phyloP scores from a whole-genome alignment of 805 yeast genomes.

The Saccharomycopsis schoenii region DNA sequence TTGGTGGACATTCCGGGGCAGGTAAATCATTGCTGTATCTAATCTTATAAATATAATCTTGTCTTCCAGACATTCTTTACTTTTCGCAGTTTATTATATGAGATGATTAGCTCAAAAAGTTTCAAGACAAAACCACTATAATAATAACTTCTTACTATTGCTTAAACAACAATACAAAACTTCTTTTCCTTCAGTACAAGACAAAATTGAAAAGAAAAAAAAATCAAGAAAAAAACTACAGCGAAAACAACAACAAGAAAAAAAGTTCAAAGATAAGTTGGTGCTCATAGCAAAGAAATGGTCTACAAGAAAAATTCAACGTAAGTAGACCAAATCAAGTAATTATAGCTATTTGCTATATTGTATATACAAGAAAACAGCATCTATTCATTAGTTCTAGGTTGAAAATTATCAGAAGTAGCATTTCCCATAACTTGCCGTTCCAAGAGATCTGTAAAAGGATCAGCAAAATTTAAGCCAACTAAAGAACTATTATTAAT shows the following conservation, averaged over 20 bases:
- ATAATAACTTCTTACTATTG: too few species aligned
- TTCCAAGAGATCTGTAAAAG: slow-evolving; percentile 75
- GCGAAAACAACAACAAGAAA: background rate
- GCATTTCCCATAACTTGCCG: slow-evolving; percentile 31
- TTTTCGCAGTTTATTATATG: background rate
- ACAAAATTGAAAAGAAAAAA: background rate
- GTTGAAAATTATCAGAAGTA: background rate
- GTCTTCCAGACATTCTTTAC: slow-evolving; percentile 31
- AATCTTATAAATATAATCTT: slow-evolving; percentile 71
- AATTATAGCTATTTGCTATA: background rate
- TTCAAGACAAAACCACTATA: too few species aligned
- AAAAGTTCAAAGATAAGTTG: background rate
- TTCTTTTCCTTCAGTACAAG: background rate
- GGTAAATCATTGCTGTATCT: slow-evolving; percentile 84
- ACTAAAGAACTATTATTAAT: slow-evolving; percentile 18
- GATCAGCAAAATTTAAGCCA: slow-evolving; percentile 56
- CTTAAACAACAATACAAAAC: too few species aligned
- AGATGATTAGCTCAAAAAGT: too few species aligned
- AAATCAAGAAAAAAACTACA: background rate
- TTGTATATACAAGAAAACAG: background rate
- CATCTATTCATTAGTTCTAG: background rate
- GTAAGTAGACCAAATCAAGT: background rate
- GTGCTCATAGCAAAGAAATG: background rate
- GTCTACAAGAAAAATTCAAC: background rate
- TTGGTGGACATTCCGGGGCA: slow-evolving; percentile 89